Base-by-base conservation (phyloP, 169 alveolate species). In the Pseudocohnilembus persalinus region DNA sequence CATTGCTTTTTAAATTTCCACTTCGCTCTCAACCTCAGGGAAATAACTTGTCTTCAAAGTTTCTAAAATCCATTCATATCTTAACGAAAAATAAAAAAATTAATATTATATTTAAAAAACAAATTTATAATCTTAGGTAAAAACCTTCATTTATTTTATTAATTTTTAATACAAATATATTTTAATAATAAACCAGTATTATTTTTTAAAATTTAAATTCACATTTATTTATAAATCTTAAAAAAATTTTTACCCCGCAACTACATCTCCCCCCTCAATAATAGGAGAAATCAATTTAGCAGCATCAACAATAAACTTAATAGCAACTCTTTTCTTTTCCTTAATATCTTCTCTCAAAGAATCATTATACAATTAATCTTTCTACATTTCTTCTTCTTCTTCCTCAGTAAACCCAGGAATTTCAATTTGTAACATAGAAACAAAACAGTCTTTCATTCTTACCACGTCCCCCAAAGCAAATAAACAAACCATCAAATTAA, bases 11-110 rank as follows among this genome's bases (percentile, higher is more conserved):
- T 95, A 93, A 77, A 95, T 97, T 89, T 96, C 98, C 30, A 96
- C 90, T 93, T 96, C 99, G 27, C 93, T 91, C 83, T 95, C 97
- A 35, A 96, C 96, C 84, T 95, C 97, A 27, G 94, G 94, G 83
- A 94, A 94, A 85, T 95, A 95, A 31, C 96, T 94, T 77, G 92
- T 92, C 82, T 96, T 94, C 31, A 97, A 84, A 72, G 95, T 86
- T 80, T 97, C 98, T 35, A 94, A 88, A 28, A 96, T 93, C 96
- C 95, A 95, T 33, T 95, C 93, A 85, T 89, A 96, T 26, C 68
- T 49, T 49, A 11, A 49, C 20, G 20, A 11, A 49, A 11, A 11
- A 49, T 49, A 49, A 49, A 11, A 49, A 49, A 49, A 49, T 11
- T 49, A 11, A 11, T 4, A 49, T 11, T 49, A 11, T 49, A 11